Base-by-base conservation (phyloP, 169 alveolate species). In the Eimeria mitis region DNA sequence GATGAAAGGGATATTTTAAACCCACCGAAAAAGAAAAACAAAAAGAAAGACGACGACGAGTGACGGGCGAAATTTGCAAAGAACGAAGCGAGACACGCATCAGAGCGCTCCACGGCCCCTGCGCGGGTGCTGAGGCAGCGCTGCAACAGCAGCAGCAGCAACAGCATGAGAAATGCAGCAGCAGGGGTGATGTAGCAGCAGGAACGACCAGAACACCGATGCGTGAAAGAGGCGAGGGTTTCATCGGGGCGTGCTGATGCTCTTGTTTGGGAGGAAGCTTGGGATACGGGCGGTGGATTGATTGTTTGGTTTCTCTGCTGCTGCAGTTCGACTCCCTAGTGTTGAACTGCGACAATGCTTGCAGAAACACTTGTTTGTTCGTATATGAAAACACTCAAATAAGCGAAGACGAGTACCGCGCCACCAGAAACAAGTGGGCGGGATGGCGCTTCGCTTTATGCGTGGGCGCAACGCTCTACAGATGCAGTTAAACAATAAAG, bases 21-120 rank as follows among this genome's bases (percentile, higher is more conserved):
- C 40, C 75, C 75, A 21, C 47, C 47, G n/a, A 47, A 37, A 16
- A 85, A 85, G 59, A 85, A 85, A 47, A 37, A 49, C 56, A 40
- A 56, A 56, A 85, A 56, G 78, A 56, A 56, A 23, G 78, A 59
- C 8, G 91, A 85, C 9, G 91, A 85, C n/a, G 78, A 68, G 8
- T 68, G 47, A 68, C 19, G 28, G 6, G 9, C 23, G 8, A 34
- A 13, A 7, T 31, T 11, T 5, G 5, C 49, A 1, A 1, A n/a
- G 5, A 68, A 9, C 34, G 7, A 25, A 25, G 40, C 40, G 37
- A 63, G 2, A 23, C 65, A 65, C 16, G 0, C 34, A 65, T 7
- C 75, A n/a, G 40, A 49, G 56, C 56, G 16, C 56, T 9, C 9
- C 56, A n/a, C n/a, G n/a, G n/a, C n/a, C n/a, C n/a, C n/a, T n/a